Conservation (phyloP, 805 yeast genomes). For the Candida incommunis region DNA sequence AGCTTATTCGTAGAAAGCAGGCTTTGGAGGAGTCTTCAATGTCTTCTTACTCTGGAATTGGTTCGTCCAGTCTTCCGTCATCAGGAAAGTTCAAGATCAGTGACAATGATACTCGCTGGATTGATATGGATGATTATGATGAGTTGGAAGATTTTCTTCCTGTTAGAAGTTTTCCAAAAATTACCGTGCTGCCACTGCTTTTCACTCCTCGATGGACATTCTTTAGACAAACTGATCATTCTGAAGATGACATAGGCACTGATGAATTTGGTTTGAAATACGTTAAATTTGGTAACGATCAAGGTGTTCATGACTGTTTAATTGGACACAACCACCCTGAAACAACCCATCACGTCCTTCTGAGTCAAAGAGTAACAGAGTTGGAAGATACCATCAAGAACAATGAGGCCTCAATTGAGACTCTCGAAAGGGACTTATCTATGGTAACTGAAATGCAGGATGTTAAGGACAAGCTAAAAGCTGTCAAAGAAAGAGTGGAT, state of each 20-base stretch:
- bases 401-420: constrained; percentile 19
- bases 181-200: constrained; percentile 47
- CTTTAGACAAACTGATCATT: constrained; percentile 43
- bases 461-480: background rate
- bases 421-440: constrained; percentile 11
- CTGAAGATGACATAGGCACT: constrained; percentile 22
- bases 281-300: constrained; percentile 38
- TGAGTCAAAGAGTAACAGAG: constrained; percentile 16
- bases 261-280: constrained; percentile 14
- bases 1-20: background rate
- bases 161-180: constrained; percentile 17
- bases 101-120: constrained; percentile 39
- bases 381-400: constrained; percentile 19
- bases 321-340: constrained; percentile 21
- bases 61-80: constrained; percentile 9
- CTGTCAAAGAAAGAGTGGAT: constrained; percentile 1
- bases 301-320: constrained; percentile 53
- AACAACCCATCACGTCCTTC: constrained; percentile 14
- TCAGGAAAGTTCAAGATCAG: constrained; percentile 16
- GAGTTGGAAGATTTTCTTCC: constrained; percentile 38
- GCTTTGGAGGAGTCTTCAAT: constrained; percentile 1
- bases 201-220: constrained; percentile 60
- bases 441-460: constrained; percentile 1
- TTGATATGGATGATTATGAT: constrained; percentile 58
- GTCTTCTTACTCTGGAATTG: constrained; percentile 11